These are phyloP conservation scores for Juglanconis oblonga DNA, from an alignment of 2,329 filamentous ascomycete species.

Conservation along the genomic window DNA sequence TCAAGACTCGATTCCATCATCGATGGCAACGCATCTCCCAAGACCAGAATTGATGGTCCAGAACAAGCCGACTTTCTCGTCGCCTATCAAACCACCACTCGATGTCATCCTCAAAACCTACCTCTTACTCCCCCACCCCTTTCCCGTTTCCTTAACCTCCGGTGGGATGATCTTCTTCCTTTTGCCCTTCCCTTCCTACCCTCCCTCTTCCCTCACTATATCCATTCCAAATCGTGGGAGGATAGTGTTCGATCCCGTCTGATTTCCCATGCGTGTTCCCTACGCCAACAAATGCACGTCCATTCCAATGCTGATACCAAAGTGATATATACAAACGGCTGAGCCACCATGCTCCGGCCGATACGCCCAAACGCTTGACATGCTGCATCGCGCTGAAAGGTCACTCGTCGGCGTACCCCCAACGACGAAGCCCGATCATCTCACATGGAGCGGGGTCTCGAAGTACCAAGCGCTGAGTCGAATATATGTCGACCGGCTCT, in stretches of 20 bases:
- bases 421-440: neutral
- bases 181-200: too few species aligned
- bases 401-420: neutral
- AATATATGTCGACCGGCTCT: neutral
- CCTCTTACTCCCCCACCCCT: too few species aligned
- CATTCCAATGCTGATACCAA: neutral
- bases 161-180: too few species aligned
- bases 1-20: too few species aligned
- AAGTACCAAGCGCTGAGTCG: neutral
- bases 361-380: neutral
- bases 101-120: too few species aligned
- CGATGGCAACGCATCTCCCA: too few species aligned
- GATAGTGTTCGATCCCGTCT: neutral
- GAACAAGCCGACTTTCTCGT: too few species aligned
- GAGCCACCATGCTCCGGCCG: neutral
- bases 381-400: neutral
- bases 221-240: neutral
- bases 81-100: too few species aligned
- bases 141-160: too few species aligned
- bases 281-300: neutral
- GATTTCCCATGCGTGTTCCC: neutral
- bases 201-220: neutral
- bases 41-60: too few species aligned
- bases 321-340: neutral
- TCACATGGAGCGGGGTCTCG: neutral